Evolutionary conservation across 2,329 filamentous ascomycete species (phyloP).

Genomic region (Apiospora arundinis): DNA sequence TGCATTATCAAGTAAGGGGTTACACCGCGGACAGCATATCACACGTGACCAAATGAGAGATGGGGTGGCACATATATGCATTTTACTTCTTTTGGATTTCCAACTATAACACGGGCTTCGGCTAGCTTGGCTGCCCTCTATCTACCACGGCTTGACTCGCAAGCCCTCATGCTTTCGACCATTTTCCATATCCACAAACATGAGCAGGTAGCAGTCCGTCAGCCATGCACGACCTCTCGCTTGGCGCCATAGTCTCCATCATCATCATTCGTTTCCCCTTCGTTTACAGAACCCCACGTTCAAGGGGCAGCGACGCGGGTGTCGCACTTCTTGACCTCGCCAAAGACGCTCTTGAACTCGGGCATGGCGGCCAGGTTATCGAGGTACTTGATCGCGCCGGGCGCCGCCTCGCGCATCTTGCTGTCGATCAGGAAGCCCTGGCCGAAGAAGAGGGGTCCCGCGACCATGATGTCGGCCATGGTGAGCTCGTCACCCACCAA

Average conservation of each 20-base stretch:
- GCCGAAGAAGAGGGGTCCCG: constrained; percentile 33
- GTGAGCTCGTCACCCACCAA: constrained; percentile 46
- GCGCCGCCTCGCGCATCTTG: constrained; percentile 43
- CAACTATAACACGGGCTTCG: neutral
- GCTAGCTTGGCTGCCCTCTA: neutral
- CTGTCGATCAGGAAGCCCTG: constrained; percentile 40
- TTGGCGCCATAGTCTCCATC: neutral
- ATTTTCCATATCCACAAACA: too few relatives aligned
- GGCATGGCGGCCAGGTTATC: constrained; percentile 38
- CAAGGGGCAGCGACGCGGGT: constrained; percentile 27
- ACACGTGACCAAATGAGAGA: neutral
- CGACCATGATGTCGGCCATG: constrained; percentile 46
- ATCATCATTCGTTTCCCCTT: neutral
- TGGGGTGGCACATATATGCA: neutral
- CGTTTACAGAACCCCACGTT: neutral
- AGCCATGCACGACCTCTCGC: too few relatives aligned
- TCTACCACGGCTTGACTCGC: neutral
- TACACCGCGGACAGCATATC: neutral
- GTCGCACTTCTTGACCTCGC: constrained; percentile 41
- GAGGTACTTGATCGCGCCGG: constrained; percentile 41
- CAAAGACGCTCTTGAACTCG: constrained; percentile 43
- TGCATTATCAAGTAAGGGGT: too few relatives aligned
- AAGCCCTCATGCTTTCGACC: neutral
- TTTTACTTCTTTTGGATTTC: constrained; percentile 12
- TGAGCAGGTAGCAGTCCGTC: neutral